Evolutionary conservation across 257 asterid genomes (phyloP).

Genomic region (Ilex asprella): DNA sequence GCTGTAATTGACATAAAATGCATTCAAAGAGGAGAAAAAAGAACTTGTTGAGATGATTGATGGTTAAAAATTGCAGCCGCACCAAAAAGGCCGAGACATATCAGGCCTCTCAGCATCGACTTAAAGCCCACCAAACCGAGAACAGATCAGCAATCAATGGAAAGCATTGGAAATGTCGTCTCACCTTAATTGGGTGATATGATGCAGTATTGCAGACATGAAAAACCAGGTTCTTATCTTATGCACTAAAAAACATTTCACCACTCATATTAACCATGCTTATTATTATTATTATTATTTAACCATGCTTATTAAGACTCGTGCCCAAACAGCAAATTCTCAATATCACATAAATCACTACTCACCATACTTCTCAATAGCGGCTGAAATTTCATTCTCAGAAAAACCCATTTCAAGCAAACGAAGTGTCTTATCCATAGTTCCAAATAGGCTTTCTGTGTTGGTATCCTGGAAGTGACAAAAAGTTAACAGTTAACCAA

Average conservation of each 20-base stretch:
- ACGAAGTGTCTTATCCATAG: constrained; percentile 88
- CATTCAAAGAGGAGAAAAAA: no score
- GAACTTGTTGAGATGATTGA: no score
- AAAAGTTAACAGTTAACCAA: constrained; percentile 14
- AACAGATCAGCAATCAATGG: no score
- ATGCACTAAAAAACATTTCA: background rate
- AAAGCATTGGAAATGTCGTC: background rate
- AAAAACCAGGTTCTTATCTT: no score
- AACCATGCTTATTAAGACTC: background rate
- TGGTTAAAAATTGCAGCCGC: no score
- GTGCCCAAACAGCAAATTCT: background rate
- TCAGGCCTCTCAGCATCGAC: no score
- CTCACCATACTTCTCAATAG: constrained; percentile 87
- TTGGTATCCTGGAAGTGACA: constrained; percentile 43
- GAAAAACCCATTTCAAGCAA: constrained; percentile 91
- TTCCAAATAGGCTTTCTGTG: constrained; percentile 72
- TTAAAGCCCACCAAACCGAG: no score
- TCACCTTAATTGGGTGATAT: background rate
- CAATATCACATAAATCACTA: constrained; percentile 11
- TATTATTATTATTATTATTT: no score
- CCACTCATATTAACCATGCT: background rate
- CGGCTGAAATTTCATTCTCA: constrained; percentile 71
- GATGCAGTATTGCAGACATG: background rate
- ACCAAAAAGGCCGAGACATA: no score
- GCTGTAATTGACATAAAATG: no score